Evolutionary conservation across 768 basidiomycete genomes (phyloP), one percentile per base, ranked within the genome.

Genomic region (Mycena alexandri): DNA sequence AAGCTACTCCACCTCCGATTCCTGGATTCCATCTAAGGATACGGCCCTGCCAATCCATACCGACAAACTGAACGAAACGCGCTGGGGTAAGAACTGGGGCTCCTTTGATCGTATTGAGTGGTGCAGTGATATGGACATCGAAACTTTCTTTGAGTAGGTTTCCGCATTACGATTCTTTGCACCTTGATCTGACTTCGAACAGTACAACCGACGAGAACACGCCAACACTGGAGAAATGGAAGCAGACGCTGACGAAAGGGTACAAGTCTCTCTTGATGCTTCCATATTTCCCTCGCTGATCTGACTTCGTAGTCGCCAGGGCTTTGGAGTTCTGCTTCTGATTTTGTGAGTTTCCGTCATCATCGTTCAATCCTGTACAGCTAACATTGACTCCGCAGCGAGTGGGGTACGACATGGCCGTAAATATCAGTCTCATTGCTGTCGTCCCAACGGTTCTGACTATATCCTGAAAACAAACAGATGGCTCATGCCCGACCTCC

Each of bases 381-480:
- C 38, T 11, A 11, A 38, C 38, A 38, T 34, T 50, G 29, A 3
- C 1, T 43, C 36, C 25, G 21, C 58, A 60, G 58, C 47, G 75
- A 76, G 41, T 76, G 75, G 75, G 75, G 75, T 5, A 76, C 75
- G 0, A 76, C 73, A 9, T 76, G 75, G 75, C 75, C 75, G 24
- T 76, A 74, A 36, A 22, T 55, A 55, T 17, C 53, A 41, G 0
- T 41, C 38, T 22, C 38, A 21, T 33, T 41, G n/a, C 22, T 34
- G 2, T 21, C 38, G 3, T 55, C 53, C 34, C 3, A 29, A 3
- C 29, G 29, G 6, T 29, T 29, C 29, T 29, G 29, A 29, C 6
- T 29, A 3, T 29, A 29, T 29, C 29, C 6, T n/a, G 19, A n/a
- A n/a, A n/a, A n/a, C n/a, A n/a, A n/a, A n/a, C 53, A 55, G 53